Base-by-base conservation (phyloP, 768 basidiomycete species). In the Megacollybia marginata region DNA sequence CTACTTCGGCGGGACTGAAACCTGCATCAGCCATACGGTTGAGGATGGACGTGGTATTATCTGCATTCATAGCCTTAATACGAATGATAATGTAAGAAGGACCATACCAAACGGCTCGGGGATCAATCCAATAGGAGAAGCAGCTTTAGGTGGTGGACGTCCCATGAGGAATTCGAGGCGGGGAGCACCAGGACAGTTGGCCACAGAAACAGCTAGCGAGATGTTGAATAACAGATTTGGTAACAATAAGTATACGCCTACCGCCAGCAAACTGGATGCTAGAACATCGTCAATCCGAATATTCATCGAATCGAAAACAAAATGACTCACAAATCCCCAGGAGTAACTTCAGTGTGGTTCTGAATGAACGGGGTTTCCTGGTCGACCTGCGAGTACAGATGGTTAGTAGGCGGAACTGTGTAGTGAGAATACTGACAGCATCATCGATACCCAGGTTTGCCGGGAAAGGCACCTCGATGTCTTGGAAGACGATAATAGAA, bases 261-360 rank as follows among this genome's bases (percentile, higher is more conserved):
- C 23, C 23, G 34, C 62, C 63, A 10, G 64, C 65, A 19, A 68
- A 61, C 23, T 66, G 65, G 42, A 66, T 63, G 42, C 59, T 57
- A 44, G 4, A 15, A 8, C 48, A 20, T 13, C 2, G n/a, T 18
- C n/a, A 15, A 10, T 10, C 8, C 6, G 23, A 28, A 28, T 28
- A 3, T 28, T 28, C 23, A 28, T 28, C 23, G 23, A 33, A 33
- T 15, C 2, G 4, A 23, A 31, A n/a, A 32, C 2, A 16, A 11
- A 32, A 4, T 44, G 6, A 60, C 69, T 49, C 49, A 76, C 74
- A 79, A 70, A 61, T 79, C 76, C 36, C 73, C 75, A 23, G 69
- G 54, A 11, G 66, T 59, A 33, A 73, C 54, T 10, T 66, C 60
- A 33, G 72, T 62, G 52, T 68, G 65, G 55, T 70, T 63, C 33